Evolutionary conservation across 2,329 filamentous ascomycete genomes (phyloP), one percentile per base, ranked within the genome.

Genomic region (Penicillium sp.): DNA sequence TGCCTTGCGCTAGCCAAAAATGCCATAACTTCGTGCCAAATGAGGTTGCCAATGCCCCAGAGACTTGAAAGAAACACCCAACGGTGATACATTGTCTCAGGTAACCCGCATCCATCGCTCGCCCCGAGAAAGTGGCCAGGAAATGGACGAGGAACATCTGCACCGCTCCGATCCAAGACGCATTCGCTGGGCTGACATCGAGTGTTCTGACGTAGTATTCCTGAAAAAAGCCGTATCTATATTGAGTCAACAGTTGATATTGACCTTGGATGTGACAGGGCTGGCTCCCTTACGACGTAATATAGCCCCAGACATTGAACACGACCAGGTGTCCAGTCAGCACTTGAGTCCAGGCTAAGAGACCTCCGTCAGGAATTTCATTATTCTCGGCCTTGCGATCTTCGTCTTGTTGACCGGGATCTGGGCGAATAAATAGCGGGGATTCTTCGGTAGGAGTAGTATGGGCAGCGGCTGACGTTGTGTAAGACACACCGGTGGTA

Each of bases 81-180:
- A 50, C 23, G 6, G 47, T 15, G 10, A 55, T 55, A 9, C 52
- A 55, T 25, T 59, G 45, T 5, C 68, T 67, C 55, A 77, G 73
- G 51, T 74, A 74, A 6, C 77, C 76, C 12, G 72, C 71, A 50
- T 79, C 76, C 12, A 72, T 72, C 0, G 72, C 66, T 15, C 72
- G 67, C 1, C 76, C 75, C 5, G 74, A 73, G 41, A 78, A 72
- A 5, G 70, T 73, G 3, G 75, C 73, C 9, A 78, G 51, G 6
- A 74, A 51, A 46, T 72, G 27, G 64, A 78, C 63, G n/a, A 77
- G 65, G 58, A 78, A 79, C 35, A 78, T 67, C 58, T 79, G 75
- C 15, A 77, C 61, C n/a, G 67, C 67, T n/a, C 77, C 76, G n/a
- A 80, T 69, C 77, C 76, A 79, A 21, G 76, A 76, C 29, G 79